These are phyloP conservation scores for Xanthoconium purpureum DNA, from an alignment of 768 basidiomycete genomes.

Conservation along the genomic window DNA sequence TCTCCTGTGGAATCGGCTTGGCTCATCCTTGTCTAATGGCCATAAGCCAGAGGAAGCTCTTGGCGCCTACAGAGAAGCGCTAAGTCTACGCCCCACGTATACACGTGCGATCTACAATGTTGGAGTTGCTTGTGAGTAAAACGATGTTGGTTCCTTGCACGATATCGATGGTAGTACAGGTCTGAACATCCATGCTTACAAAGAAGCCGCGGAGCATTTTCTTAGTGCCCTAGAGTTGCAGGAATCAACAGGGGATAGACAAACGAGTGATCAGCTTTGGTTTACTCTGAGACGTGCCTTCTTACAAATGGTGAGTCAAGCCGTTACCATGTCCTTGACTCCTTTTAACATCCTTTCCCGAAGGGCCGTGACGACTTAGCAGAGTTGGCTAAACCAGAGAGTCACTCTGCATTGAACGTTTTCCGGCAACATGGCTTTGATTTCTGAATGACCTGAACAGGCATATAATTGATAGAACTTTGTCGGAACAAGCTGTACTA, in stretches of 20 bases:
- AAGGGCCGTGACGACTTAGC: conserved; percentile 83
- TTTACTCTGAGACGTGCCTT: conserved; percentile 82
- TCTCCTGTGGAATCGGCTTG: conserved; percentile 91
- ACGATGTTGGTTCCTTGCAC: not conserved
- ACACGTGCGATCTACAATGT: conserved; percentile 98
- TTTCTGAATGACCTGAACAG: conserved; percentile 48
- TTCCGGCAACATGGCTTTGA: conserved; percentile 90
- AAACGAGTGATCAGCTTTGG: conserved; percentile 86
- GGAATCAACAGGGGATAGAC: conserved; percentile 57
- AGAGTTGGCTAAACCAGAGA: conserved; percentile 62
- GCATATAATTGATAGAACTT: not conserved
- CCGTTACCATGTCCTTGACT: not conserved
- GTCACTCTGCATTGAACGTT: conserved; percentile 58
- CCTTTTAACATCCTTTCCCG: not conserved
- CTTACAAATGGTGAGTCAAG: conserved; percentile 60
- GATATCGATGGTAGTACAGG: conserved; percentile 45
- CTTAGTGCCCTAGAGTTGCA: conserved; percentile 81
- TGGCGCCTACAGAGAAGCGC: conserved; percentile 84
- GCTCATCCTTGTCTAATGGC: conserved; percentile 92
- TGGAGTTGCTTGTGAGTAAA: conserved; percentile 88
- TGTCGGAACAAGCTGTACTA: too few relatives aligned
- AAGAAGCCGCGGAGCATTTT: conserved; percentile 96
- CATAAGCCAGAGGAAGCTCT: conserved; percentile 92
- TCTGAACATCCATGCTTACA: conserved; percentile 91
- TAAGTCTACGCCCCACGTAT: conserved; percentile 89